Evolutionary conservation across 306 rosid genomes (phyloP).

Genomic region (Vicia faba): DNA sequence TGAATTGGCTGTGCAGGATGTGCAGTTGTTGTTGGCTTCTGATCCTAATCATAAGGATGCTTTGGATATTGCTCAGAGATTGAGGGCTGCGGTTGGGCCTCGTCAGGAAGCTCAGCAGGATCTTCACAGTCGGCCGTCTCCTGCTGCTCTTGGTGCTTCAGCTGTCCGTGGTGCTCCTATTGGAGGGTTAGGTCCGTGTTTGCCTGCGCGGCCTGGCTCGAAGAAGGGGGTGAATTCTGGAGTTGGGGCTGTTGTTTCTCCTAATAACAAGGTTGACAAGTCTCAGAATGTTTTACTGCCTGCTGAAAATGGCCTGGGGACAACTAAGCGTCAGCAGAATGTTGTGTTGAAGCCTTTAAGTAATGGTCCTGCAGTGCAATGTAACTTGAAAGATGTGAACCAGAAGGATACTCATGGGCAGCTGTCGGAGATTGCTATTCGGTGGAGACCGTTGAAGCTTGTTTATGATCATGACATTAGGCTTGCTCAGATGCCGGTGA

Average conservation of each 20-base stretch:
- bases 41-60: slow-evolving; percentile 83
- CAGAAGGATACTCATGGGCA: slow-evolving; percentile 52
- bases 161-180: slow-evolving; percentile 94
- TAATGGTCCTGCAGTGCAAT: slow-evolving; percentile 51
- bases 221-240: slow-evolving; percentile 59
- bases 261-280: slow-evolving; percentile 62
- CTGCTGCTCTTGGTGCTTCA: slow-evolving; percentile 97
- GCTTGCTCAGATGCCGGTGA: slow-evolving; percentile 78
- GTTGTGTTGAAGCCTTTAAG: slow-evolving; percentile 63
- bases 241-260: slow-evolving; percentile 42
- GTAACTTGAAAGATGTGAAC: slow-evolving; percentile 41
- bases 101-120: slow-evolving; percentile 92
- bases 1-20: slow-evolving; percentile 87
- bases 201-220: slow-evolving; percentile 66
- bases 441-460: slow-evolving; percentile 64
- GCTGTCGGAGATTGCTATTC: slow-evolving; percentile 44
- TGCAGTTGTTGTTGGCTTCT: slow-evolving; percentile 68
- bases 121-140: slow-evolving; percentile 98
- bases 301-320: slow-evolving; percentile 65
- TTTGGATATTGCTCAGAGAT: slow-evolving; percentile 76
- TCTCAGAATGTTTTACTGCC: slow-evolving; percentile 45
- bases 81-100: slow-evolving; percentile 73
- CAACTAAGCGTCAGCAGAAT: too few species aligned
- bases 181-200: slow-evolving; percentile 83
- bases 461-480: slow-evolving; percentile 89